Evolutionary conservation across 805 yeast genomes (phyloP), one percentile per base, ranked within the genome.

Genomic region (Torulaspora maleeae): DNA sequence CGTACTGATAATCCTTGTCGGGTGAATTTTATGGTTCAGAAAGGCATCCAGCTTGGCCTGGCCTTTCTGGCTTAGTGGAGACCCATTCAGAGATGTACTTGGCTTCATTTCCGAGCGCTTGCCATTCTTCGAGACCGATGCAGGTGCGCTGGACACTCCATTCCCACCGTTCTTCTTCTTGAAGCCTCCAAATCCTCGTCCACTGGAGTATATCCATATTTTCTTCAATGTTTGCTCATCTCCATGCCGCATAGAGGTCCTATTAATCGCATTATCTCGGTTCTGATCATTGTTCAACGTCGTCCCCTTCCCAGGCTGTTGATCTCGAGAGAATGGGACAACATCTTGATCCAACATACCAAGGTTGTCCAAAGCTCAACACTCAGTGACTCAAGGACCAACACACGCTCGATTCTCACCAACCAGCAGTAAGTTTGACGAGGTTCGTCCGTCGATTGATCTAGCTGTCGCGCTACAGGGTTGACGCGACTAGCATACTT

Each of bases 181-280:
- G 10, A 8, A 7, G 19, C 20, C 17, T 16, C 20, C 20, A 16
- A 15, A 15, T 16, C 17, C 20, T 20, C 15, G 30, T 12, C 32
- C 38, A 35, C 44, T 41, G 19, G 48, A 36, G 17, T 33, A 37
- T 4, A 41, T 45, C 49, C 45, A 41, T 16, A 41, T 40, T 19
- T 19, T 42, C 33, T 34, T 41, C 20, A 41, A 17, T 11, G 38
- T 37, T 13, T 27, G 38, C 16, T 37, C 38, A n/a, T 40, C 35
- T 24, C 34, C 29, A 17, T 20, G 22, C 13, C 34, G n/a, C 3
- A 24, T 25, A 16, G 45, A 28, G 5, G 41, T 22, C 25, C 10
- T 8, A 8, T 22, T 22, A 8, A 32, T 11, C 22, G 3, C 10
- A 9, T 32, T n/a, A 32, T 16, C 22, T 17, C 20, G 12, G 11